Evolutionary conservation across 2,329 filamentous ascomycete species (phyloP), one percentile per base, ranked within the genome.

Genomic region (Calycina marina): DNA sequence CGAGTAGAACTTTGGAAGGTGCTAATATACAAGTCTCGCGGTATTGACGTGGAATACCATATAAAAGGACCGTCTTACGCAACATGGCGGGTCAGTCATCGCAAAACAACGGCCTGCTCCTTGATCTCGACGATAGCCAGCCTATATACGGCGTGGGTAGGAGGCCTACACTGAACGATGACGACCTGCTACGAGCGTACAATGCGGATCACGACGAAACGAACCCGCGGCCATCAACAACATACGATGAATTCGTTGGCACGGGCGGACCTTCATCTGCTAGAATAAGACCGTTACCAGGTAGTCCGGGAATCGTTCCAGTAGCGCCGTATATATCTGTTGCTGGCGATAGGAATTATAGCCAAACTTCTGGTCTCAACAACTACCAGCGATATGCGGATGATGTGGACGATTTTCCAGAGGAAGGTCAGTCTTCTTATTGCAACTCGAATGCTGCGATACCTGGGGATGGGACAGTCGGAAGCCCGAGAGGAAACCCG

Each of bases 171-270:
- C 62, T 81, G 39, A 77, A 77, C 54, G 85, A 93, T 54, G 79
- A 92, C 44, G 75, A 86, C 43, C 64, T 93, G 29, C 61, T 88
- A 51, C 70, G 74, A 53, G 72, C 72, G 43, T 86, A 83, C 59
- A 70, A 79, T 38, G 42, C 40, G 6, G 43, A 52, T 49, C 73
- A 78, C 51, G 71, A 81, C 43, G 62, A 68, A 45, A 61, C 67
- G 28, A 69, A 70, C 40, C 59, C 73, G 36, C 79, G 88, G 44
- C 82, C 85, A 32, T 94, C 86, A 15, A 75, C 88, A 32, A 93
- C 85, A 37, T 94, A 94, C 58, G 88, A 94, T 64, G 80, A 90
- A 49, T 96, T 94, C 55, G 77, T 96, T 40, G 88, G 88, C 42
- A 74, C 65, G 16, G 61, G 62, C 41, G 63, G 62, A 39, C 59